phyloP scores from a whole-genome alignment of 177 flowering plant species.

The Vitis hybrid region DNA sequence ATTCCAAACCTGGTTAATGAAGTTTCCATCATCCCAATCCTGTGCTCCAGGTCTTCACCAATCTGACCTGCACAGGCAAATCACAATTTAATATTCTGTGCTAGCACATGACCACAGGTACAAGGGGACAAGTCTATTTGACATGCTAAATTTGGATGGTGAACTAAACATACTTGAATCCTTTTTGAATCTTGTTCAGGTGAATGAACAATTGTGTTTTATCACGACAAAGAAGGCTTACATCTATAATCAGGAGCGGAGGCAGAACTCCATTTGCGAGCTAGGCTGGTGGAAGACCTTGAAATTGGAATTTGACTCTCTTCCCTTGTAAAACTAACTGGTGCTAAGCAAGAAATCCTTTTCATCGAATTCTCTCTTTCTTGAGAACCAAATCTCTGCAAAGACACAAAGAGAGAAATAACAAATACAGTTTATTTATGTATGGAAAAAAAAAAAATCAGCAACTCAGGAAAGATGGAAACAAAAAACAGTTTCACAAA shows the following conservation, averaged over 20 bases:
- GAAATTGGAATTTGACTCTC: slow-evolving; percentile 62
- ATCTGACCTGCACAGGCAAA: slow-evolving; percentile 56
- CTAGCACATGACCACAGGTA: not conserved
- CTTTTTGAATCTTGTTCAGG: not conserved
- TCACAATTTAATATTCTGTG: slow-evolving; percentile 4
- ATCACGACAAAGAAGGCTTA: slow-evolving; percentile 26
- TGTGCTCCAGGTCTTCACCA: slow-evolving; percentile 77
- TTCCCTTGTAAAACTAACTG: slow-evolving; percentile 47
- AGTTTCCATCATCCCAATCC: slow-evolving; percentile 72
- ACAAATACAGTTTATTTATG: not conserved
- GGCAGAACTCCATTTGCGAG: slow-evolving; percentile 66
- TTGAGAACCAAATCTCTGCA: slow-evolving; percentile 79
- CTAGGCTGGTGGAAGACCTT: slow-evolving; percentile 58
- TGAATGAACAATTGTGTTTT: not conserved
- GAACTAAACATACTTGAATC: not conserved
- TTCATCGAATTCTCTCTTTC: slow-evolving; percentile 69
- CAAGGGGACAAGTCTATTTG: no score
- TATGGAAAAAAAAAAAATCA: not conserved
- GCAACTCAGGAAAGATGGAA: not conserved
- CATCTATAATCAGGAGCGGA: slow-evolving; percentile 55
- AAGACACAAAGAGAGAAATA: slow-evolving; percentile 9
- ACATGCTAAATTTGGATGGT: not conserved
- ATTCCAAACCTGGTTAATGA: slow-evolving; percentile 67
- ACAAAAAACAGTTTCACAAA: not conserved
- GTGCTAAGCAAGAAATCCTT: slow-evolving; percentile 58